A percentile compares a stretch with the other conserved stretches of the same genome.
These are phyloP conservation scores for Eimeria falciformis DNA, from an alignment of 169 alveolate genomes.

Conservation along the genomic window DNA sequence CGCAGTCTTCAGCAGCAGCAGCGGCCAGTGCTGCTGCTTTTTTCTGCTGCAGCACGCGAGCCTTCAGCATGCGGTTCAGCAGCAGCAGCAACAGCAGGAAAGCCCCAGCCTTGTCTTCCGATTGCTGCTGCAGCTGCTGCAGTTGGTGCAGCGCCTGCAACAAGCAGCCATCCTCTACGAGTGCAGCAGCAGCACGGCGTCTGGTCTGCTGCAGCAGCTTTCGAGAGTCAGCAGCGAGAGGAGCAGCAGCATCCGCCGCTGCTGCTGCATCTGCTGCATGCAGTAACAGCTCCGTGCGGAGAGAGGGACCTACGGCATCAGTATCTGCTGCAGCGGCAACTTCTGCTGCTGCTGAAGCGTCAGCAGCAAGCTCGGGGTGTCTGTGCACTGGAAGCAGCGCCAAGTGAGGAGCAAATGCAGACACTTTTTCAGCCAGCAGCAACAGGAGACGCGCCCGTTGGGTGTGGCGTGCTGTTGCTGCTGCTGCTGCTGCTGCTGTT, in stretches of 20 bases:
- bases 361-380: slow-evolving; percentile 44
- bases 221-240: slow-evolving; percentile 11
- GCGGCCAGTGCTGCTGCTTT: slow-evolving; percentile 30
- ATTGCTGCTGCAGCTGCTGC: slow-evolving; percentile 56
- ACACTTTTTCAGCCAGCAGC: slow-evolving; percentile 53
- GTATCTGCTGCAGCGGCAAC: slow-evolving; percentile 57
- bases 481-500: slow-evolving; percentile 10
- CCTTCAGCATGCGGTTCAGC: slow-evolving; percentile 59
- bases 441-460: slow-evolving; percentile 45
- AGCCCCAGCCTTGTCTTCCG: slow-evolving; percentile 41
- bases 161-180: slow-evolving; percentile 56
- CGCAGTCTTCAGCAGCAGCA: neutral
- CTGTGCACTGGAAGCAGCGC: slow-evolving; percentile 57
- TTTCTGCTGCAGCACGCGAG: slow-evolving; percentile 53
- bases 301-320: slow-evolving; percentile 10
- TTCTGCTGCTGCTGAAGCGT: slow-evolving; percentile 51
- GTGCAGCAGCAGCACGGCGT: slow-evolving; percentile 61
- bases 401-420: slow-evolving; percentile 8
- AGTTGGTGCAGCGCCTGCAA: slow-evolving; percentile 51
- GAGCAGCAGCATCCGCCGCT: slow-evolving; percentile 41
- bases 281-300: slow-evolving; percentile 51
- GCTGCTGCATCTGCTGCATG: slow-evolving; percentile 66
- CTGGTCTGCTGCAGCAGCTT: slow-evolving; percentile 45
- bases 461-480: slow-evolving; percentile 26
- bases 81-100: slow-evolving; percentile 59